Percentiles rank a stretch among this genome's conserved stretches.
phyloP scores from a whole-genome alignment of 2,329 filamentous ascomycete species.

The Trichoderma atroviride region DNA sequence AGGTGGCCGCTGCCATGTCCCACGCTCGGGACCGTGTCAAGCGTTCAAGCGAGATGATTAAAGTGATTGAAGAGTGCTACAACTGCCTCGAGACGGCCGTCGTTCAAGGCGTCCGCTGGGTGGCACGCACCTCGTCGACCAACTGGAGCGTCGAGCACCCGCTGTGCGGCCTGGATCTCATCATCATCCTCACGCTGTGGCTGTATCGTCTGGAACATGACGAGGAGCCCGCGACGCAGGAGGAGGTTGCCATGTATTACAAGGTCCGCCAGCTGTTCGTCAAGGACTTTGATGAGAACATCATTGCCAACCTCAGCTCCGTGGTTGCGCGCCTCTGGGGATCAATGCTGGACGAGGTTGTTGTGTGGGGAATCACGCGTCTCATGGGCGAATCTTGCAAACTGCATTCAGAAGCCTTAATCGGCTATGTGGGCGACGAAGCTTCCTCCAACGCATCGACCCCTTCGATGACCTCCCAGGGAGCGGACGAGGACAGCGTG shows the following conservation, averaged over 20 bases:
- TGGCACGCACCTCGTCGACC: conserved; percentile 93
- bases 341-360: conserved; percentile 96
- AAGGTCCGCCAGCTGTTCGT: conserved; percentile 89
- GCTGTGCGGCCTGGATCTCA: conserved; percentile 92
- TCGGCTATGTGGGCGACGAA: conserved; percentile 90
- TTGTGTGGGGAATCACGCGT: conserved; percentile 96
- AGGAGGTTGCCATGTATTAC: conserved; percentile 87
- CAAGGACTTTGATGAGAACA: conserved; percentile 82
- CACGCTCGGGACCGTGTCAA: conserved; percentile 91
- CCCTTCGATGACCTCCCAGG: conserved; percentile 72
- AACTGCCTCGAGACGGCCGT: conserved; percentile 97
- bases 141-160: conserved; percentile 99
- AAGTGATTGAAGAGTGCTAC: conserved; percentile 96
- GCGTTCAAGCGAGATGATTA: conserved; percentile 95
- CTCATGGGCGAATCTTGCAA: conserved; percentile 99
- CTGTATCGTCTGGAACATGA: conserved; percentile 99
- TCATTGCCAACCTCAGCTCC: conserved; percentile 86
- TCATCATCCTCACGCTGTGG: conserved; percentile 97
- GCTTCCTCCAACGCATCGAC: conserved; percentile 70
- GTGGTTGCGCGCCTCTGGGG: conserved; percentile 95
- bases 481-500: conserved; percentile 71
- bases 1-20: conserved; percentile 96
- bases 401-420: conserved; percentile 89
- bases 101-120: conserved; percentile 92
- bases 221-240: conserved; percentile 83